Conservation (phyloP, 768 basidiomycete genomes). For the Exidia glandulosa region DNA sequence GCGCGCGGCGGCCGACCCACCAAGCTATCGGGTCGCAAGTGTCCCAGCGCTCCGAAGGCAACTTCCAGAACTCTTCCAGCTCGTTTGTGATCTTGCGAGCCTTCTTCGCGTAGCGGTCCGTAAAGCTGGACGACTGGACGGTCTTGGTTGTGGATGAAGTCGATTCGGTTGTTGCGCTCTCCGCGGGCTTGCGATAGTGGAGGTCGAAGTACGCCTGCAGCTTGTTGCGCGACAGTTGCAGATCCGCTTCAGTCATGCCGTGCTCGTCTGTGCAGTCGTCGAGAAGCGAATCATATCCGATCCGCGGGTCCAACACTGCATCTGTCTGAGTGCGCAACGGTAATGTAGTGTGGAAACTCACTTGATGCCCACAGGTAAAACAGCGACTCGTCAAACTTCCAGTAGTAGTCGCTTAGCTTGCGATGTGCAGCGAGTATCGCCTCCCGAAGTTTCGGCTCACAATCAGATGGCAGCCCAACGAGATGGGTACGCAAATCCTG, state of each 20-base stretch:
- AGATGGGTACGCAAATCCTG: slow-evolving; percentile 15
- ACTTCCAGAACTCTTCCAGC: slow-evolving; percentile 10
- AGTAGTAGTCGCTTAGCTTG: slow-evolving; percentile 25
- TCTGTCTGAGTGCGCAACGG: too few species aligned
- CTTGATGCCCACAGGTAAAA: slow-evolving; percentile 22
- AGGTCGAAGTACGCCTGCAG: background rate
- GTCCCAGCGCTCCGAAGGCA: slow-evolving; percentile 7
- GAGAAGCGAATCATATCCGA: slow-evolving; percentile 14
- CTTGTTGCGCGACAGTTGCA: background rate
- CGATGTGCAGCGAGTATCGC: slow-evolving; percentile 18
- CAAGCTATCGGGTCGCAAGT: background rate
- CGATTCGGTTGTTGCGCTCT: too few species aligned
- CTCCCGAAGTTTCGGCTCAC: slow-evolving; percentile 8
- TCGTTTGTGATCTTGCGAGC: background rate
- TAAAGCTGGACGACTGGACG: background rate
- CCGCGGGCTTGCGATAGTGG: background rate
- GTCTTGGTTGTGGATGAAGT: too few species aligned
- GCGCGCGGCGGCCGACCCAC: background rate
- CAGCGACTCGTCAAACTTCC: slow-evolving; percentile 20
- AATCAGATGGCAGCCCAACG: slow-evolving; percentile 9
- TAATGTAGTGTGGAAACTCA: slow-evolving; percentile 5
- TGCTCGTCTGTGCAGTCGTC: slow-evolving; percentile 14
- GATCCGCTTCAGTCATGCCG: background rate
- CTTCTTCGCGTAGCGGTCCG: background rate
- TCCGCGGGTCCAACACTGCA: slow-evolving; percentile 24